Evolutionary conservation across 257 asterid genomes (phyloP), one percentile per base, ranked within the genome.

Genomic region (Capsicum baccatum): DNA sequence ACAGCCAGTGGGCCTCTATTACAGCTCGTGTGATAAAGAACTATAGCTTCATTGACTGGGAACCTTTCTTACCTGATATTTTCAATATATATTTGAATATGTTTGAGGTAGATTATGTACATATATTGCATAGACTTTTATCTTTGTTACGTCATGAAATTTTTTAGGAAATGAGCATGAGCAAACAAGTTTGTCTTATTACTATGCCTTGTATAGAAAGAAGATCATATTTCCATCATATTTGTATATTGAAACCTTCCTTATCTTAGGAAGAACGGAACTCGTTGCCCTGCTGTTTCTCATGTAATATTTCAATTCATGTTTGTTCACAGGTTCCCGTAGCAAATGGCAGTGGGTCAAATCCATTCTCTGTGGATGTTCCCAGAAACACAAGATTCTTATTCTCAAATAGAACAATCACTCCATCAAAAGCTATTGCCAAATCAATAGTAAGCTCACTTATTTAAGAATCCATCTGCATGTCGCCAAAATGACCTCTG

Each of bases 1-100:
- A 94, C 91, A 89, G 97, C 87, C 99, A 97, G 88, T 97, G 99
- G 99, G 95, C 97, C 42, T 93, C 99, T 71, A 84, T 97, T 82
- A 92, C 94, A 83, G 97, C 99, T 73, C 98, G 99, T 86, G 94
- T 97, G 66, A 91, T 97, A 89, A 97, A 94, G 92, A 92, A 89
- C 91, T 91, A 89, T 86, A 89, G 84, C 85, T 89, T 84, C 87
- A 89, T 91, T 85, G 95, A 91, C 87, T 97, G 98, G 98, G 98
- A 93, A 79, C 81, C 79, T 80, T 88, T 89, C 90, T 83, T 93
- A 87, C 94, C 97, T 44, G 93, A 86, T 83, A 89, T 97, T 60
- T 97, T 95, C 92, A 97, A 90, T 87, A 88, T 86, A 83, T 97
- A 90, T 93, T 90, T 97, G 91, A 97, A 93, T 88, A 91, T 92